A percentile compares a stretch with the other conserved stretches of the same genome.
These are phyloP conservation scores for Monosporascus sp. DNA, from an alignment of 2,329 filamentous ascomycete species.

Conservation along the genomic window DNA sequence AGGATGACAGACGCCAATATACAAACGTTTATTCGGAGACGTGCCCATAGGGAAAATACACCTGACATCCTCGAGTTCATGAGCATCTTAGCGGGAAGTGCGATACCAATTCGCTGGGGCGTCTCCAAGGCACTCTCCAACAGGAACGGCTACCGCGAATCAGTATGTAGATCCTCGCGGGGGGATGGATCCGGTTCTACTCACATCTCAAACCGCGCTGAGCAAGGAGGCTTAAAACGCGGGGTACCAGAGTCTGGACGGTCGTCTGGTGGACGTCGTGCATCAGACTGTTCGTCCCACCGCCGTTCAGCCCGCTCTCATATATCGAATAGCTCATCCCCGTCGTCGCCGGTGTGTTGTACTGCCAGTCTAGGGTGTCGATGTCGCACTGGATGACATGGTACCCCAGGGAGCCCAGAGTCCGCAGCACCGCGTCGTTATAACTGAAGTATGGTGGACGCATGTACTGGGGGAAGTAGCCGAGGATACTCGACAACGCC, in stretches of 20 bases:
- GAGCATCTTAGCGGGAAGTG: not conserved
- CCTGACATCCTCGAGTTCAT: too few relatives aligned
- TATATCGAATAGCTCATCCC: slow-evolving; percentile 28
- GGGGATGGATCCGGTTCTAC: not conserved
- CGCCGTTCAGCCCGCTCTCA: slow-evolving; percentile 22
- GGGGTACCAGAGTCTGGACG: slow-evolving; percentile 24
- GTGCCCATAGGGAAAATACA: too few relatives aligned
- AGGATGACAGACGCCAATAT: too few relatives aligned
- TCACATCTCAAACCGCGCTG: slow-evolving; percentile 4
- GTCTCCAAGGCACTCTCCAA: slow-evolving; percentile 11
- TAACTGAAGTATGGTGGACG: slow-evolving; percentile 43
- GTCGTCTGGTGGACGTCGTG: slow-evolving; percentile 34
- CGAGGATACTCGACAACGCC: slow-evolving; percentile 41
- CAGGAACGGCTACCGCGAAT: slow-evolving; percentile 3
- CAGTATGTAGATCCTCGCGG: not conserved
- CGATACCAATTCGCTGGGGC: slow-evolving; percentile 9
- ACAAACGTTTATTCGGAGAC: too few relatives aligned
- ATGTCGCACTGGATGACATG: slow-evolving; percentile 42
- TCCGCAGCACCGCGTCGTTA: slow-evolving; percentile 25
- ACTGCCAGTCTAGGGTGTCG: slow-evolving; percentile 40
- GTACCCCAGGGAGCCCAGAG: slow-evolving; percentile 40
- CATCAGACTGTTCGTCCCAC: slow-evolving; percentile 27
- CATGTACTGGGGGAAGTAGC: slow-evolving; percentile 47
- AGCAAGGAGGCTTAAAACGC: slow-evolving; percentile 23
- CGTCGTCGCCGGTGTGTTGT: slow-evolving; percentile 25